These are phyloP conservation scores for Tuber brumale DNA, from an alignment of 495 filamentous ascomycete species.

Conservation along the genomic window DNA sequence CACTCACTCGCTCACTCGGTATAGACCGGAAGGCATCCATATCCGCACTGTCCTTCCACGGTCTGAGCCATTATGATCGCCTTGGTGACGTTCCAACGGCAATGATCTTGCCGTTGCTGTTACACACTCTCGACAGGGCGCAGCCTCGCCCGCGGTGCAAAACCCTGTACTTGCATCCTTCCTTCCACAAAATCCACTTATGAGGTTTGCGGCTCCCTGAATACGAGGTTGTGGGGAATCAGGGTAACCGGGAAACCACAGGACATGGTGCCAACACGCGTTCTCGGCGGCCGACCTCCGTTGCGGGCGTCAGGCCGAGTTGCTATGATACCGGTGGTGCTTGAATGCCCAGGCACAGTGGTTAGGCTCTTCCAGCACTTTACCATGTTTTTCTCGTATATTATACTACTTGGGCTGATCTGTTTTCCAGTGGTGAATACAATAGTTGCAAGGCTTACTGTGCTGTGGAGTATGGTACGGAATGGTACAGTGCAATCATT, in stretches of 20 bases:
- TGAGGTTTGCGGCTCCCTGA: neutral
- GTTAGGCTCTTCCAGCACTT: neutral
- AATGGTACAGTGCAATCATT: neutral
- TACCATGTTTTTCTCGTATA: neutral
- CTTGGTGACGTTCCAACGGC: neutral
- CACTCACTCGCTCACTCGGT: neutral
- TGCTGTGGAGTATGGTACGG: neutral
- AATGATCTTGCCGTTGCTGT: neutral
- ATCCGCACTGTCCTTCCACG: neutral
- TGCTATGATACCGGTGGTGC: neutral
- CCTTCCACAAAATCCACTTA: neutral
- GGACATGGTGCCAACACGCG: neutral
- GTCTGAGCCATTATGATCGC: neutral
- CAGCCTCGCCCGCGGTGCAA: neutral
- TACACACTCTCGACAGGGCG: neutral
- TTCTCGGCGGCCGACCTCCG: neutral
- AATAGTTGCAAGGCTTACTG: neutral
- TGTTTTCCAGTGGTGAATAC: neutral
- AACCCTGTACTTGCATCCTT: neutral
- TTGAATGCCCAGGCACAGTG: neutral
- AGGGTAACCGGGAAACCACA: neutral
- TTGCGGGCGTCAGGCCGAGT: neutral
- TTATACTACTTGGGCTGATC: neutral
- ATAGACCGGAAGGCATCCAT: neutral
- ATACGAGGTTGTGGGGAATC: neutral